Evolutionary conservation across 768 basidiomycete species (phyloP).

Genomic region (Clitopilus hobsonii): DNA sequence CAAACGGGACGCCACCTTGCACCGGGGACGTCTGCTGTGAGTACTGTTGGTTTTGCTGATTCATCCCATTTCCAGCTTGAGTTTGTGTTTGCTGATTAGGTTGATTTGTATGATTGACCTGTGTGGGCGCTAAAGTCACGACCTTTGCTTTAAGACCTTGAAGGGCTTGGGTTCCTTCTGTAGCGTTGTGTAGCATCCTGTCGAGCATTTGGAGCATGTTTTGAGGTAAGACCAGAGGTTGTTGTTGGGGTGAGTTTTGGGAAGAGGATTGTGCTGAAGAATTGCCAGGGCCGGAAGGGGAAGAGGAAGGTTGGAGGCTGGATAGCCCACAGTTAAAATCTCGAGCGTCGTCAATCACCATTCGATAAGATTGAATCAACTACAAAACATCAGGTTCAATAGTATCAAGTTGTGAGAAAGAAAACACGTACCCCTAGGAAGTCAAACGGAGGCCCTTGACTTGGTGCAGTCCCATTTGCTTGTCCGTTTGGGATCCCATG

Average conservation of each 20-base stretch:
- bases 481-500: neutral
- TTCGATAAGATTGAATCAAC: neutral
- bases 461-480: neutral
- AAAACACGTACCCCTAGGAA: neutral
- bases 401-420: neutral
- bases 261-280: neutral
- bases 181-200: neutral
- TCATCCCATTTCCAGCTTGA: constrained; percentile 6
- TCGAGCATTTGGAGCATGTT: neutral
- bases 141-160: neutral
- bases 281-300: neutral
- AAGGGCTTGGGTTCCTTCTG: neutral
- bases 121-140: neutral
- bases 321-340: neutral
- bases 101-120: constrained; percentile 1
- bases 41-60: constrained; percentile 1
- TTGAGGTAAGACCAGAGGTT: neutral
- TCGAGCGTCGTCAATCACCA: neutral
- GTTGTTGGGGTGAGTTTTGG: neutral
- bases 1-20: constrained; percentile 3
- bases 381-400: neutral
- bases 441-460: neutral
- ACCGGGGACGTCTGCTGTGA: constrained; percentile 2
- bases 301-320: neutral
- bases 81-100: constrained; percentile 2